phyloP scores from a whole-genome alignment of 768 basidiomycete genomes.

The Mycena chlorophos region DNA sequence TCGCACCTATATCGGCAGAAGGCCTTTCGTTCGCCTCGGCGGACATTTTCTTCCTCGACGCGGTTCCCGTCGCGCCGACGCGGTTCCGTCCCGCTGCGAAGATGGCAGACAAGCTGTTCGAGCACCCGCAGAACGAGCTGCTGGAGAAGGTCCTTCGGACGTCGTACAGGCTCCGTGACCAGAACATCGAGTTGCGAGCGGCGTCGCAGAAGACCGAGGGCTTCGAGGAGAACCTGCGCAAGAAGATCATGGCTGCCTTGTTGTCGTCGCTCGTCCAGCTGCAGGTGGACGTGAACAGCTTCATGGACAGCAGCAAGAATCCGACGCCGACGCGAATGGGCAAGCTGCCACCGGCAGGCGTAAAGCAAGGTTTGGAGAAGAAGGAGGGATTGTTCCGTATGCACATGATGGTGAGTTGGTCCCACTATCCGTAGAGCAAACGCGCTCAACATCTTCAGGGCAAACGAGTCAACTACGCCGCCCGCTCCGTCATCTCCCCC shows the following conservation, averaged over 20 bases:
- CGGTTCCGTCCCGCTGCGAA: slow-evolving; percentile 93
- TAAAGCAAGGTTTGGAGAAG: slow-evolving; percentile 97
- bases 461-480: slow-evolving; percentile 98
- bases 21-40: slow-evolving; percentile 72
- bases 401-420: slow-evolving; percentile 89
- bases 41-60: slow-evolving; percentile 98
- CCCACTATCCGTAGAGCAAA: neutral
- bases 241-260: slow-evolving; percentile 62
- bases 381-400: slow-evolving; percentile 98
- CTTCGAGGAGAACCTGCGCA: slow-evolving; percentile 51
- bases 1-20: slow-evolving; percentile 58
- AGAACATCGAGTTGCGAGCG: slow-evolving; percentile 63
- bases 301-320: slow-evolving; percentile 96
- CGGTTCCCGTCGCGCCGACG: slow-evolving; percentile 87
- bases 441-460: slow-evolving; percentile 73
- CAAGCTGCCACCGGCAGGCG: slow-evolving; percentile 86
- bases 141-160: slow-evolving; percentile 79
- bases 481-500: slow-evolving; percentile 97
- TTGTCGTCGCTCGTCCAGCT: slow-evolving; percentile 85
- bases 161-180: slow-evolving; percentile 75
- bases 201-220: slow-evolving; percentile 59
- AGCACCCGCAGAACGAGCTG: slow-evolving; percentile 94
- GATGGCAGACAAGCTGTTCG: slow-evolving; percentile 90
- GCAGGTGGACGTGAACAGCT: slow-evolving; percentile 93
- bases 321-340: slow-evolving; percentile 83